Evolutionary conservation across 2,329 filamentous ascomycete genomes (phyloP).

Genomic region (Colletotrichum endophyticum): DNA sequence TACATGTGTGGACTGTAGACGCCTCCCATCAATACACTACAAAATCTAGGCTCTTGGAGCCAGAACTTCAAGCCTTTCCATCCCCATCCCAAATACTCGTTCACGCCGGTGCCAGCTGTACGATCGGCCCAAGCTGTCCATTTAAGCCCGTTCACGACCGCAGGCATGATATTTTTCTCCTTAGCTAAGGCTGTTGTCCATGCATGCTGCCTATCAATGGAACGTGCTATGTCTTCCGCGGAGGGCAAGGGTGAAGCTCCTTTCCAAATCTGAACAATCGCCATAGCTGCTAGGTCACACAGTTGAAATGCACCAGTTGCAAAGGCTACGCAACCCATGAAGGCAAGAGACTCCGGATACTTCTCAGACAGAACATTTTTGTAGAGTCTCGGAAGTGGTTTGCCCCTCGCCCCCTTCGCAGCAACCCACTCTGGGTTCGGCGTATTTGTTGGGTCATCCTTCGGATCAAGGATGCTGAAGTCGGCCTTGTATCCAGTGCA

Average conservation of each 20-base stretch:
- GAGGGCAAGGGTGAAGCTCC: constrained; percentile 27
- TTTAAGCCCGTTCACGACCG: constrained; percentile 25
- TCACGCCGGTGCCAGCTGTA: constrained; percentile 42
- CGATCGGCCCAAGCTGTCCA: constrained; percentile 38
- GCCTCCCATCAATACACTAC: constrained; percentile 38
- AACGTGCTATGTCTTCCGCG: constrained; percentile 30
- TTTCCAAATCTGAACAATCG: constrained; percentile 40
- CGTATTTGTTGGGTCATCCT: constrained; percentile 19
- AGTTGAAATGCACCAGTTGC: constrained; percentile 34
- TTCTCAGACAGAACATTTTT: constrained; percentile 42
- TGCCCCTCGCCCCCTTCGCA: constrained; percentile 28
- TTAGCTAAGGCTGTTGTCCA: constrained; percentile 26
- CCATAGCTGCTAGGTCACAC: constrained; percentile 39
- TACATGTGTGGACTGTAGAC: constrained; percentile 44
- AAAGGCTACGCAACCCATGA: constrained; percentile 28
- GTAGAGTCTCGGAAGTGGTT: constrained; percentile 35
- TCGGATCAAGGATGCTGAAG: constrained; percentile 5
- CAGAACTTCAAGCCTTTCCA: constrained; percentile 45
- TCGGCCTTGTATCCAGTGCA: constrained; percentile 29
- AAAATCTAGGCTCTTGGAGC: constrained; percentile 38
- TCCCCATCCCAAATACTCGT: constrained; percentile 42
- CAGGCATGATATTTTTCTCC: constrained; percentile 14
- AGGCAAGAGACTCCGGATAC: constrained; percentile 39
- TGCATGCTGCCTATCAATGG: constrained; percentile 27
- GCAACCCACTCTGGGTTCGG: constrained; percentile 2